phyloP scores from a whole-genome alignment of 805 yeast genomes.

The Candida berthetii region DNA sequence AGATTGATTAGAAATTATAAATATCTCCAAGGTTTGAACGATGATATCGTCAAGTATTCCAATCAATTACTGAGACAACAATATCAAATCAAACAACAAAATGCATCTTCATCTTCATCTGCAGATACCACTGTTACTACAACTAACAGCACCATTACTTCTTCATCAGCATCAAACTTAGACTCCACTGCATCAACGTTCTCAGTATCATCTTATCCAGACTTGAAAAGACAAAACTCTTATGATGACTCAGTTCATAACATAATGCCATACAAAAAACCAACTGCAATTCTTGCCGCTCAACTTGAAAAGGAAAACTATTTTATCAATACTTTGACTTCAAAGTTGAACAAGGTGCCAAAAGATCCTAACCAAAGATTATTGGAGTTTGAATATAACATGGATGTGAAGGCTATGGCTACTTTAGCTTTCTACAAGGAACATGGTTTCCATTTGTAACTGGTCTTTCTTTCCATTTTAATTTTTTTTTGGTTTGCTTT shows the following conservation, averaged over 20 bases:
- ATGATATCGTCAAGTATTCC: neutral
- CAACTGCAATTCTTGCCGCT: neutral
- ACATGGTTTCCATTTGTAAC: neutral
- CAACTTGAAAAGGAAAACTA: neutral
- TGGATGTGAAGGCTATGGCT: constrained; percentile 10
- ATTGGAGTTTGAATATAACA: constrained; percentile 8
- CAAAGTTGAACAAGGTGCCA: constrained; percentile 3
- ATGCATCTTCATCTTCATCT: neutral
- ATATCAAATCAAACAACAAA: neutral
- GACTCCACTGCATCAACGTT: neutral
- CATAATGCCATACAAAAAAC: neutral
- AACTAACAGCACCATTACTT: too few relatives aligned
- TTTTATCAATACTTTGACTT: constrained; percentile 1
- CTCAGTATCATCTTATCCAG: neutral
- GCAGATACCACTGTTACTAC: too few relatives aligned
- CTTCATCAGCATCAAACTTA: neutral
- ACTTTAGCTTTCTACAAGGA: neutral
- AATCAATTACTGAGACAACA: neutral
- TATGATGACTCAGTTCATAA: constrained; percentile 1
- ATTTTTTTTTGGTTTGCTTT: too few relatives aligned
- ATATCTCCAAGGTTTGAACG: constrained; percentile 25
- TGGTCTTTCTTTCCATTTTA: too few relatives aligned
- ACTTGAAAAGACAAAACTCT: constrained; percentile 12
- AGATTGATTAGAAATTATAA: constrained; percentile 19
- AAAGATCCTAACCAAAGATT: constrained; percentile 9